These are phyloP conservation scores for Rhynchospora tenuis DNA, from an alignment of 176 grass and related monocot genomes.

Conservation along the genomic window DNA sequence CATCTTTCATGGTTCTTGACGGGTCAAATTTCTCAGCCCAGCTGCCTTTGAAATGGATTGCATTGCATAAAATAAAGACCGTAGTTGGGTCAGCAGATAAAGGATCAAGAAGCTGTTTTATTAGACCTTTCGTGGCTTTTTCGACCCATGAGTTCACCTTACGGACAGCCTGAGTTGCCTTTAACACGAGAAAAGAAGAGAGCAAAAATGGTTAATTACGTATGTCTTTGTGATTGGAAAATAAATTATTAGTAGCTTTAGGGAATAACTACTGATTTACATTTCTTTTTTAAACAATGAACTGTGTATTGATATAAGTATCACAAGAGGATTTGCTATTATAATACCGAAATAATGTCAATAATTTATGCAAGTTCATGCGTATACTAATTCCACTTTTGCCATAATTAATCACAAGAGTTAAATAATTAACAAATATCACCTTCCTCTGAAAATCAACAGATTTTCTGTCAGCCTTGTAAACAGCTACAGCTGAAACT, in stretches of 20 bases:
- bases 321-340: too few relatives aligned
- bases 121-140: slow-evolving; percentile 54
- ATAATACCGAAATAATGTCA: too few relatives aligned
- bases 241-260: too few relatives aligned
- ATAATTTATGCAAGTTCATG: too few relatives aligned
- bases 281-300: too few relatives aligned
- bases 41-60: slow-evolving; percentile 71
- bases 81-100: slow-evolving; percentile 48
- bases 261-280: too few relatives aligned
- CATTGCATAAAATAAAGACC: slow-evolving; percentile 61
- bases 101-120: slow-evolving; percentile 53
- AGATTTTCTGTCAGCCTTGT: slow-evolving; percentile 44
- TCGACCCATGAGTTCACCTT: slow-evolving; percentile 81
- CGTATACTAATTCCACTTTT: too few relatives aligned
- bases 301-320: too few relatives aligned
- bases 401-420: too few relatives aligned
- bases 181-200: neutral
- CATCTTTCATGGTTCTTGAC: slow-evolving; percentile 43
- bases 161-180: slow-evolving; percentile 50
- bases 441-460: slow-evolving; percentile 72
- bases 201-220: neutral
- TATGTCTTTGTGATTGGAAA: too few relatives aligned
- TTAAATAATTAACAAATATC: neutral
- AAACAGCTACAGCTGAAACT: slow-evolving; percentile 14
- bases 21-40: slow-evolving; percentile 79